Evolutionary conservation across 176 grass and related monocot genomes (phyloP).

Genomic region (Musa schizocarpa): DNA sequence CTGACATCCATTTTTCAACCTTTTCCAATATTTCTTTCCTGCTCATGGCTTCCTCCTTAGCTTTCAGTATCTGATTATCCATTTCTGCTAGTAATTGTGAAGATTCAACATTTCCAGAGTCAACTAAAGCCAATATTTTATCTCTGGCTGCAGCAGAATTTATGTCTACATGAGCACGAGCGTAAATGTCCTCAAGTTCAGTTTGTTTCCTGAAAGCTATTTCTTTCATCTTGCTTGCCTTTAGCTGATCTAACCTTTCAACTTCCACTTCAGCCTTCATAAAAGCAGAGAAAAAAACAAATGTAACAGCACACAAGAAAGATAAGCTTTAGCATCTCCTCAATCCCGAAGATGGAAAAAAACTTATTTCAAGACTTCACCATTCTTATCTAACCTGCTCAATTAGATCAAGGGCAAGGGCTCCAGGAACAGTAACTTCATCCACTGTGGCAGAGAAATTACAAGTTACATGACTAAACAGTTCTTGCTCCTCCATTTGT

Average conservation of each 20-base stretch:
- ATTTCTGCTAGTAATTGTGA: constrained; percentile 72
- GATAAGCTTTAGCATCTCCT: neutral
- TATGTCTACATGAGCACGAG: constrained; percentile 46
- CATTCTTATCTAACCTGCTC: constrained; percentile 44
- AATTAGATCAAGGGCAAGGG: constrained; percentile 69
- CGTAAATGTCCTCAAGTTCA: constrained; percentile 92
- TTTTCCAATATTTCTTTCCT: constrained; percentile 94
- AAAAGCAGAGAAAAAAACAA: constrained; percentile 3
- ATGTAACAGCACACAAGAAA: neutral
- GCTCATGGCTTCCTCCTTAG: constrained; percentile 71
- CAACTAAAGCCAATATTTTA: constrained; percentile 64
- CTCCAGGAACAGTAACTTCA: constrained; percentile 59
- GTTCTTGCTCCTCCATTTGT: constrained; percentile 36
- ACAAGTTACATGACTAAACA: constrained; percentile 64
- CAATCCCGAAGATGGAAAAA: neutral
- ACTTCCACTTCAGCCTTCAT: constrained; percentile 62
- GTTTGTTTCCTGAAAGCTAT: constrained; percentile 79
- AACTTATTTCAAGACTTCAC: neutral
- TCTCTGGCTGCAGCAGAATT: constrained; percentile 58
- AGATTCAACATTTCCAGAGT: constrained; percentile 66
- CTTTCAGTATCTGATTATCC: constrained; percentile 77
- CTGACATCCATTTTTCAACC: constrained; percentile 76
- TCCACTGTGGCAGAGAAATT: constrained; percentile 56
- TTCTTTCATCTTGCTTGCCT: constrained; percentile 89
- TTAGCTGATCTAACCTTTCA: constrained; percentile 82